Evolutionary conservation across 805 yeast species (phyloP).

Genomic region (Candida palmyrensis): DNA sequence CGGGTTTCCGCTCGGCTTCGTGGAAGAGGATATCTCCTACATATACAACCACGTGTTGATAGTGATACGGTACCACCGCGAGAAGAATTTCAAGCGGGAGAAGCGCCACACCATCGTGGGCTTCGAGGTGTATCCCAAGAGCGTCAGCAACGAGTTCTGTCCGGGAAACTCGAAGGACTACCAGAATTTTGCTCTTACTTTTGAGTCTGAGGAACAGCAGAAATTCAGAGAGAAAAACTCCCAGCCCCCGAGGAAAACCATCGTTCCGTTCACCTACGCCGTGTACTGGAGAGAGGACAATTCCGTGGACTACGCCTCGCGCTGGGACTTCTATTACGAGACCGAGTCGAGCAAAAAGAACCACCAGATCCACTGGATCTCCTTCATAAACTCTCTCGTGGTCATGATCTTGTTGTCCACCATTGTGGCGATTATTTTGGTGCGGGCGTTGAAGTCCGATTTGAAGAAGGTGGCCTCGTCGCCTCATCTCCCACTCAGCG

Average conservation of each 20-base stretch:
- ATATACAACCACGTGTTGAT: slow-evolving; percentile 78
- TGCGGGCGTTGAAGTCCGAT: slow-evolving; percentile 51
- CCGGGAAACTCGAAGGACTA: slow-evolving; percentile 68
- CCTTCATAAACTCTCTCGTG: slow-evolving; percentile 66
- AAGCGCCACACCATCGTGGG: slow-evolving; percentile 65
- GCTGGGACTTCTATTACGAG: slow-evolving; percentile 72
- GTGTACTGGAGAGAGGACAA: slow-evolving; percentile 85
- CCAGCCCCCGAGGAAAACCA: slow-evolving; percentile 23
- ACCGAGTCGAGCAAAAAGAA: slow-evolving; percentile 42
- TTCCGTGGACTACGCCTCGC: slow-evolving; percentile 54
- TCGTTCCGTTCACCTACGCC: slow-evolving; percentile 76
- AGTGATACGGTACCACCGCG: slow-evolving; percentile 64
- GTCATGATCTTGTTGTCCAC: slow-evolving; percentile 57
- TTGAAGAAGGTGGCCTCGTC: slow-evolving; percentile 20
- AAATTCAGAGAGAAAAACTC: slow-evolving; percentile 16
- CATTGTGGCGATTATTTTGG: slow-evolving; percentile 58
- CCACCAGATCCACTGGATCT: slow-evolving; percentile 67
- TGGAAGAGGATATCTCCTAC: slow-evolving; percentile 49
- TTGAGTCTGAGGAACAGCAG: slow-evolving; percentile 9
- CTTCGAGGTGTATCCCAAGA: slow-evolving; percentile 83
- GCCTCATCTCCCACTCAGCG: slow-evolving; percentile 9
- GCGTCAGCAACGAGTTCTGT: slow-evolving; percentile 62
- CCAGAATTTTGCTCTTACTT: slow-evolving; percentile 49
- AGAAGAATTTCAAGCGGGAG: slow-evolving; percentile 33
- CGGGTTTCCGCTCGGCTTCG: slow-evolving; percentile 82